Evolutionary conservation across 106 monocot species (phyloP), one percentile per base, ranked within the genome.

Genomic region (Acorus gramineus): DNA sequence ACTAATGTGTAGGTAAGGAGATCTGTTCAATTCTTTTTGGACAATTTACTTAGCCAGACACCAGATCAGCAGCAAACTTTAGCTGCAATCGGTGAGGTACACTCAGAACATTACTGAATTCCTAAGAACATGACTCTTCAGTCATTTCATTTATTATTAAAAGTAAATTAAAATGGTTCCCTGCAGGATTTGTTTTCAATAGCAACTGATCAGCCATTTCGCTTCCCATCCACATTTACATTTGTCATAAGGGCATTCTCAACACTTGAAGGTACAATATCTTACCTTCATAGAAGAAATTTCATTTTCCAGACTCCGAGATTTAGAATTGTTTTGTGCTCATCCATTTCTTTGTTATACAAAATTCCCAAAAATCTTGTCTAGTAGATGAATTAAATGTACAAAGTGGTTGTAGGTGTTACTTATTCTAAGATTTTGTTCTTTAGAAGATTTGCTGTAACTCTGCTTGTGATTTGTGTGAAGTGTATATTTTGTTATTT

Each of bases 161-260:
- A 48, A 55, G 60, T 57, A 44, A 48, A 60, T 43, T 28, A 57
- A 47, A 8, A 53, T 55, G 8, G 43, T 45, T 53, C 48, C 66
- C 83, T 88, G 43, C 73, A 98, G 96, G 91, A 98, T 77, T 80
- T 98, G 64, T 98, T 98, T 86, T 81, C 96, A 51, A 98, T 98
- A 84, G 88, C 91, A 62, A 73, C 72, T 56, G 96, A 98, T 66
- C 87, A 98, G 52, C 85, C 96, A 60, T 85, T 98, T 66, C 83
- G 87, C 12, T 91, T 92, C 65, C 96, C 96, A 60, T 75, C 88
- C 47, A 81, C 87, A 48, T 86, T 92, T 80, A 88, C 96, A 6
- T 98, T 98, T 76, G 96, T 98, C 55, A 62, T 92, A 49, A 80
- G 85, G 57, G 96, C 96, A 73, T 98, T 98, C 72, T 84, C 88